Evolutionary conservation across 2,329 filamentous ascomycete genomes (phyloP).

Genomic region (Aspergillus costaricaensis): DNA sequence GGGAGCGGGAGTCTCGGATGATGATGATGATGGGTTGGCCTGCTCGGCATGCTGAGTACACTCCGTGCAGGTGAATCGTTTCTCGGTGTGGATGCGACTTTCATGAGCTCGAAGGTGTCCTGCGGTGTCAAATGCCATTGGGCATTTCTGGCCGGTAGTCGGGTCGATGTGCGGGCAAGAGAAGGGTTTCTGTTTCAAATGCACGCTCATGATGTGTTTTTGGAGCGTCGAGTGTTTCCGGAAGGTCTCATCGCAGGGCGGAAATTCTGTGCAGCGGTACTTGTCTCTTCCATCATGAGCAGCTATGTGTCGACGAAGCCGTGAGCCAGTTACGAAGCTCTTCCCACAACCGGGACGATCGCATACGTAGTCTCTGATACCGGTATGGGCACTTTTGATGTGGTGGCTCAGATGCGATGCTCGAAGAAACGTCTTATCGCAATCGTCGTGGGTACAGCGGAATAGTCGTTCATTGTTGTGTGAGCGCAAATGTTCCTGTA

Average conservation of each 20-base stretch:
- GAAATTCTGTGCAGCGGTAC: conserved; percentile 70
- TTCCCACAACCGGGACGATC: conserved; percentile 73
- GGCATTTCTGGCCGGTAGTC: conserved; percentile 59
- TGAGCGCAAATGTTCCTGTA: conserved; percentile 77
- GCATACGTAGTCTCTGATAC: conserved; percentile 71
- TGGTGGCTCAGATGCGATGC: conserved; percentile 86
- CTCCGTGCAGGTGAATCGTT: conserved; percentile 74
- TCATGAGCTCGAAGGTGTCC: conserved; percentile 71
- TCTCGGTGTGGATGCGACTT: conserved; percentile 67
- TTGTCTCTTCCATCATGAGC: conserved; percentile 76
- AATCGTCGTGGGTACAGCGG: conserved; percentile 68
- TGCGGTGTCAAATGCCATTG: conserved; percentile 71
- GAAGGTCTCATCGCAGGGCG: conserved; percentile 74
- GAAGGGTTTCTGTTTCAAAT: conserved; percentile 71
- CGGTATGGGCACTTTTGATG: conserved; percentile 76
- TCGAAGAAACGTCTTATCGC: conserved; percentile 81
- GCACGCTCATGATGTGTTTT: conserved; percentile 75
- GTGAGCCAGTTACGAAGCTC: conserved; percentile 76
- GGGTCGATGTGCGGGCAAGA: conserved; percentile 64
- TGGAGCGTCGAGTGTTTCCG: conserved; percentile 85
- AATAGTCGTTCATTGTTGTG: conserved; percentile 85
- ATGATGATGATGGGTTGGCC: conserved; percentile 33
- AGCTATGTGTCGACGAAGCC: conserved; percentile 74
- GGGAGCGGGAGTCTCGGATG: conserved; percentile 26
- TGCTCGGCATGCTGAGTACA: conserved; percentile 54